A percentile compares a stretch with the other conserved stretches of the same genome.
phyloP scores from a whole-genome alignment of 2,329 filamentous ascomycete genomes.

The Penicillium brasilianum region DNA sequence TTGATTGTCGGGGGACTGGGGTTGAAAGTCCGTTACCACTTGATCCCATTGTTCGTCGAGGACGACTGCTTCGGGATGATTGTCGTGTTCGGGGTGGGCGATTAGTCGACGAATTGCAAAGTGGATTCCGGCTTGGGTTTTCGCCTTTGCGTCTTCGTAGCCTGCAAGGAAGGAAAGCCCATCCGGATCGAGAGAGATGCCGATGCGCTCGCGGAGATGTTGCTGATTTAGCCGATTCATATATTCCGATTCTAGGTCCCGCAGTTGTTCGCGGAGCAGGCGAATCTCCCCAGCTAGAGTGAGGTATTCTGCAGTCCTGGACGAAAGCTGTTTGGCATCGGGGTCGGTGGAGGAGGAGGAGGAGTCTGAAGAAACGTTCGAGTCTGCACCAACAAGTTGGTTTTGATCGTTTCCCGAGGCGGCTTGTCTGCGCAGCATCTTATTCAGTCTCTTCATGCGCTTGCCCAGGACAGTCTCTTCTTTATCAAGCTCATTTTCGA shows the following conservation, averaged over 20 bases:
- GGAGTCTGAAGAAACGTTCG: no score
- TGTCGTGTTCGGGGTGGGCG: conserved; percentile 9
- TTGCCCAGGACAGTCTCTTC: conserved; percentile 33
- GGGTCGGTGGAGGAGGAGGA: neutral
- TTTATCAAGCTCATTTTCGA: conserved; percentile 34
- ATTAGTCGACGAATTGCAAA: conserved; percentile 14
- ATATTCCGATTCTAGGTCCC: conserved; percentile 29
- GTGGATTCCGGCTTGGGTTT: conserved; percentile 31
- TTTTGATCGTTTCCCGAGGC: neutral
- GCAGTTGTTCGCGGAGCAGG: conserved; percentile 31
- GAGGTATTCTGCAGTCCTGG: conserved; percentile 27
- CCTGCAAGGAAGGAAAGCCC: conserved; percentile 31
- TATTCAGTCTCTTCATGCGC: conserved; percentile 25
- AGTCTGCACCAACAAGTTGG: neutral
- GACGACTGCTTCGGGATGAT: neutral
- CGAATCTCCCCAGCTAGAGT: conserved; percentile 30
- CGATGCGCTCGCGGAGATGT: conserved; percentile 13
- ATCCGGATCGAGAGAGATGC: conserved; percentile 27
- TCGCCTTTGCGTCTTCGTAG: conserved; percentile 28
- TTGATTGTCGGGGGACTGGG: conserved; percentile 7
- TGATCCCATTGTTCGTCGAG: conserved; percentile 7
- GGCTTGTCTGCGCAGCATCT: conserved; percentile 5
- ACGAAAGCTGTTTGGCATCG: conserved; percentile 14
- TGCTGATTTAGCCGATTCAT: conserved; percentile 23
- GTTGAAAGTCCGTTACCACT: conserved; percentile 8